Percentiles rank a stretch among this genome's conserved stretches.
phyloP scores from a whole-genome alignment of 2,329 filamentous ascomycete genomes.

The Didymella exigua region DNA sequence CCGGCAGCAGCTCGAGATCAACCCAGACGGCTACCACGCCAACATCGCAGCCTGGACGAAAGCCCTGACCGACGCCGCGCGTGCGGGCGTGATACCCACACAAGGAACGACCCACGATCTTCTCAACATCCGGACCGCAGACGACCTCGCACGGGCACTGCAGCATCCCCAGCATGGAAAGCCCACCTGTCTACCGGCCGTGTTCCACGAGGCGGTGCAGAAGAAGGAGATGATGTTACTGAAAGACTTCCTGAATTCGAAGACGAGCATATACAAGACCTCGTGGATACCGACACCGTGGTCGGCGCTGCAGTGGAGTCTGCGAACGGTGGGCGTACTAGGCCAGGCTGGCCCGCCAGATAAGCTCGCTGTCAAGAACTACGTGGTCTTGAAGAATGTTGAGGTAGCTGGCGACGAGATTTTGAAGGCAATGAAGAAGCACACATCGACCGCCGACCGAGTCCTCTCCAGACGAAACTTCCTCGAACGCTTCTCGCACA shows the following conservation, averaged over 20 bases:
- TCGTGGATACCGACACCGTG: conserved; percentile 73
- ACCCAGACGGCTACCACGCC: conserved; percentile 83
- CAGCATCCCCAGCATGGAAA: conserved; percentile 79
- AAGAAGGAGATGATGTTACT: conserved; percentile 73
- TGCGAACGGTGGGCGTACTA: conserved; percentile 67
- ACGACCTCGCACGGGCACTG: conserved; percentile 71
- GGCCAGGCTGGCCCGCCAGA: conserved; percentile 58
- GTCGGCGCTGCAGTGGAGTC: conserved; percentile 75
- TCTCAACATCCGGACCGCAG: conserved; percentile 59
- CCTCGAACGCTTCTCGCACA: conserved; percentile 36
- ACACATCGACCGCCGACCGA: conserved; percentile 43
- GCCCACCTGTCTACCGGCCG: conserved; percentile 79
- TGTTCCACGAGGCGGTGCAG: conserved; percentile 75
- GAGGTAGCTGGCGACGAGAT: conserved; percentile 59
- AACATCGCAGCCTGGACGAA: conserved; percentile 81
- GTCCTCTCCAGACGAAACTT: conserved; percentile 46
- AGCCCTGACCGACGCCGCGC: conserved; percentile 71
- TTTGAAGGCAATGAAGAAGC: conserved; percentile 43
- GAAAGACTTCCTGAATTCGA: conserved; percentile 67
- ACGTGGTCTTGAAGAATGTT: conserved; percentile 69
- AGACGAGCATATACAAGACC: conserved; percentile 73
- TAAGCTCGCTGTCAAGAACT: conserved; percentile 64
- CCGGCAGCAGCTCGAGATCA: conserved; percentile 71
- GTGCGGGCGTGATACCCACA: conserved; percentile 64
- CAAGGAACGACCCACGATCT: conserved; percentile 51